phyloP scores from a whole-genome alignment of 2,329 filamentous ascomycete species.

The Cladosporium sp. region DNA sequence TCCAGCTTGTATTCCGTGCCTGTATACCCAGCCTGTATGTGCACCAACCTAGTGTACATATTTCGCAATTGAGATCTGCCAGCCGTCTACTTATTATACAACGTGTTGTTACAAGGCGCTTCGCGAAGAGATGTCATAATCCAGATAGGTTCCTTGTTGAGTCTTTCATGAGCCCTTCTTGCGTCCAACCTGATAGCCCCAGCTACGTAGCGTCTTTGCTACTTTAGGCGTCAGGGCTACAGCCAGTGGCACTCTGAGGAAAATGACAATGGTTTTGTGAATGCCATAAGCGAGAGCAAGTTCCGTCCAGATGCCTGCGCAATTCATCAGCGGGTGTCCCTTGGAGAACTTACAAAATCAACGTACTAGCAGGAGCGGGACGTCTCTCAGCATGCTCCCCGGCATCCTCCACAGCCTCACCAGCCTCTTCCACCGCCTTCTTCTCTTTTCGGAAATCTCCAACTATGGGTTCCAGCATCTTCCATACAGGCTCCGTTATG shows the following conservation, averaged over 20 bases:
- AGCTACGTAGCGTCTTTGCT: conserved; percentile 77
- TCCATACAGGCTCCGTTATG: conserved; percentile 1
- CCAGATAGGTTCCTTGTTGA: too few relatives aligned
- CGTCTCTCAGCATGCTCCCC: conserved; percentile 16
- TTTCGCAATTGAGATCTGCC: too few relatives aligned
- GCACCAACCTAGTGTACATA: too few relatives aligned
- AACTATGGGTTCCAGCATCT: conserved; percentile 5
- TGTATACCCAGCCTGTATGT: too few relatives aligned
- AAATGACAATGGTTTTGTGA: conserved; percentile 89
- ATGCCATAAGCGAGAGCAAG: conserved; percentile 91
- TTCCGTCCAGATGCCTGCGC: conserved; percentile 67
- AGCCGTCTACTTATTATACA: too few relatives aligned
- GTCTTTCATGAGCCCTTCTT: background rate
- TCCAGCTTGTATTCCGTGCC: too few relatives aligned
- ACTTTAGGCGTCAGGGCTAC: conserved; percentile 88
- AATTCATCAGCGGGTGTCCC: conserved; percentile 11
- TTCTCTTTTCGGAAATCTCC: conserved; percentile 9
- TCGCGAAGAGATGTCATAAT: too few relatives aligned
- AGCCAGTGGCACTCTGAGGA: conserved; percentile 86
- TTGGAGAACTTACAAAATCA: background rate
- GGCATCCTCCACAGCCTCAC: conserved; percentile 23
- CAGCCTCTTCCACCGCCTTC: conserved; percentile 42
- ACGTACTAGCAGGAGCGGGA: conserved; percentile 25
- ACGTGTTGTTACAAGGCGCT: too few relatives aligned
- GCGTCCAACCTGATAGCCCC: conserved; percentile 86